These are phyloP conservation scores for Cryptococcus depauperatus DNA, from an alignment of 1,284 basidiomycete species.

Conservation along the genomic window DNA sequence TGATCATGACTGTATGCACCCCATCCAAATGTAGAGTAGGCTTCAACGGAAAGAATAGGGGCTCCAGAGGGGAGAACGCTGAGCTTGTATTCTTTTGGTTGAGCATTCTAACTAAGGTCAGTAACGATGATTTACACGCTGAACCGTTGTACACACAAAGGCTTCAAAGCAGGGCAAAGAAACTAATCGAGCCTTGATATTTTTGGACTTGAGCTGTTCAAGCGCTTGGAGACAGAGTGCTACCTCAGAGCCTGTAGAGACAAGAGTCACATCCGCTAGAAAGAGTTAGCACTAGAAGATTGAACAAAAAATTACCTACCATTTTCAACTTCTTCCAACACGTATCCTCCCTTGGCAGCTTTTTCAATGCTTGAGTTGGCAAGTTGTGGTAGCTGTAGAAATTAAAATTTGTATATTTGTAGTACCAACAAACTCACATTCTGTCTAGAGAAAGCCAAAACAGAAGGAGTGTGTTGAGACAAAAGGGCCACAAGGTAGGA, in stretches of 20 bases:
- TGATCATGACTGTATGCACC: constrained; percentile 81
- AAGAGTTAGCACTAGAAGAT: not conserved
- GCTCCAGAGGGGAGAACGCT: constrained; percentile 79
- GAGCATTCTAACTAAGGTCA: constrained; percentile 52
- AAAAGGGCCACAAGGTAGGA: constrained; percentile 74
- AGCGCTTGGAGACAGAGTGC: constrained; percentile 77
- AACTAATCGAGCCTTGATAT: constrained; percentile 73
- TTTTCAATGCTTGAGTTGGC: constrained; percentile 79
- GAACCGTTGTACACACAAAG: constrained; percentile 48
- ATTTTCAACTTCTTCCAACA: constrained; percentile 66
- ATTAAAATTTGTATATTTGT: not conserved
- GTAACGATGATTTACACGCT: not conserved
- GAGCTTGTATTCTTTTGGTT: constrained; percentile 69
- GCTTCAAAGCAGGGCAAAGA: constrained; percentile 83
- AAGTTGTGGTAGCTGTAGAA: constrained; percentile 70
- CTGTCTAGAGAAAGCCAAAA: constrained; percentile 42
- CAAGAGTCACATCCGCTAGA: constrained; percentile 66
- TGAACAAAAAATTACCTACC: constrained; percentile 42
- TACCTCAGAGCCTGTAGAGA: constrained; percentile 84
- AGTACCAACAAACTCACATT: constrained; percentile 20
- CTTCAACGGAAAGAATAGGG: constrained; percentile 84
- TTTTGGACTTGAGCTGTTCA: constrained; percentile 62
- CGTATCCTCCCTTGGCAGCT: constrained; percentile 79
- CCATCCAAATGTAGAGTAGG: constrained; percentile 69
- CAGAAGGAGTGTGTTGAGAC: constrained; percentile 66